phyloP scores from a whole-genome alignment of 306 rosid species.

The Vigna radiata region DNA sequence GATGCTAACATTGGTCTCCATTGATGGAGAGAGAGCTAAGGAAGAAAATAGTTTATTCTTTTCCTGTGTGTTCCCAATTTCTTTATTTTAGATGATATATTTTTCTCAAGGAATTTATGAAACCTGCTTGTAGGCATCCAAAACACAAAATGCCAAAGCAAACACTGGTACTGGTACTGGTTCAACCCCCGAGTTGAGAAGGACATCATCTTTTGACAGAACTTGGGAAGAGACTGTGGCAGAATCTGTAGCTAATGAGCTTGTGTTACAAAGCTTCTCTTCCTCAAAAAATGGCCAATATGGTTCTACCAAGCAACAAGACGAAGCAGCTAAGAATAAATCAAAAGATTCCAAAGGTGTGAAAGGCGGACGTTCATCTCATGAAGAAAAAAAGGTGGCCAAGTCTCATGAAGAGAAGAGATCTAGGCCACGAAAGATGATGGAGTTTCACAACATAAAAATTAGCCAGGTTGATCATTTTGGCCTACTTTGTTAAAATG shows the following conservation, averaged over 20 bases:
- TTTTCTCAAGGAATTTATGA: constrained; percentile 41
- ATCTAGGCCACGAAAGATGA: constrained; percentile 92
- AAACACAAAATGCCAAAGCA: constrained; percentile 58
- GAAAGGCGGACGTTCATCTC: constrained; percentile 86
- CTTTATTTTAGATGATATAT: constrained; percentile 31
- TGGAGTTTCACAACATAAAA: constrained; percentile 97
- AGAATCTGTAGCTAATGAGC: constrained; percentile 95
- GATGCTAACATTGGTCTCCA: constrained; percentile 32
- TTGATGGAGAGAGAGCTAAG: constrained; percentile 41
- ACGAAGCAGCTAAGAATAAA: constrained; percentile 76
- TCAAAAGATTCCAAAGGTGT: constrained; percentile 80
- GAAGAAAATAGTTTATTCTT: constrained; percentile 15
- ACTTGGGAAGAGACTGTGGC: constrained; percentile 97
- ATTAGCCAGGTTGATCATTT: constrained; percentile 89
- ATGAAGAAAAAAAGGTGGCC: constrained; percentile 85
- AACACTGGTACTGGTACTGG: constrained; percentile 42
- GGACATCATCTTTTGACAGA: constrained; percentile 94
- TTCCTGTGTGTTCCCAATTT: not conserved
- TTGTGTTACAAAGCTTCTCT: constrained; percentile 89
- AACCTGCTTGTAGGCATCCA: constrained; percentile 67
- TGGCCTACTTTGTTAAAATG: constrained; percentile 22
- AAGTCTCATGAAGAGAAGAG: constrained; percentile 88
- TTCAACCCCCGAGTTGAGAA: constrained; percentile 69
- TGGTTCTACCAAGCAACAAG: constrained; percentile 75
- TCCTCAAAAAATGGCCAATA: constrained; percentile 64